These are phyloP conservation scores for Flaveria brownii DNA, from an alignment of 129 eudicot species.

Conservation along the genomic window DNA sequence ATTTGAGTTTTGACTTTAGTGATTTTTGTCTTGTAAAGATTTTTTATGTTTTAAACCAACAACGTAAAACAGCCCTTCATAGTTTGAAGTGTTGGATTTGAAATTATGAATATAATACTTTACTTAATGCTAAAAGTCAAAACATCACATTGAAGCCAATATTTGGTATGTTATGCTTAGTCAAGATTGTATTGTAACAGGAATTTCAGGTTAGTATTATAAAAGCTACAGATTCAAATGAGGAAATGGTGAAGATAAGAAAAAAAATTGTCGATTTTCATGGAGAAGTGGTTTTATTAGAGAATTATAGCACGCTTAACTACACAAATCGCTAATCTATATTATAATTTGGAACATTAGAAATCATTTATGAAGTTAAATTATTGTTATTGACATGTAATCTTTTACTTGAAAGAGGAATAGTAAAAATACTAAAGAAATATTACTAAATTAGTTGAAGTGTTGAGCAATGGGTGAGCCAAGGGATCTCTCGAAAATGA, in stretches of 20 bases:
- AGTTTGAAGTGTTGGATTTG: slow-evolving; percentile 32
- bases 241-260: slow-evolving; percentile 63
- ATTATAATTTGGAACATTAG: neutral
- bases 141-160: slow-evolving; percentile 26
- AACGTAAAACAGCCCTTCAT: slow-evolving; percentile 25
- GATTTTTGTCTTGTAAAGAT: slow-evolving; percentile 31
- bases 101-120: slow-evolving; percentile 10
- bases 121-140: slow-evolving; percentile 6
- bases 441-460: too few species aligned
- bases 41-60: slow-evolving; percentile 30
- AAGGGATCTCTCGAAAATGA: too few species aligned
- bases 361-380: neutral
- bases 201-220: slow-evolving; percentile 70
- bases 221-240: slow-evolving; percentile 45
- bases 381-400: slow-evolving; percentile 10
- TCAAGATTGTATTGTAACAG: slow-evolving; percentile 35
- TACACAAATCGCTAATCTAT: slow-evolving; percentile 54
- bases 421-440: too few species aligned
- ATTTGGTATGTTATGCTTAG: slow-evolving; percentile 1
- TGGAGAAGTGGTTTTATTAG: slow-evolving; percentile 90
- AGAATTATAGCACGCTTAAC: slow-evolving; percentile 87
- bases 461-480: too few species aligned
- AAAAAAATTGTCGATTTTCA: slow-evolving; percentile 89
- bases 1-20: slow-evolving; percentile 22
- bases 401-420: slow-evolving; percentile 4